Evolutionary conservation across 1,139 yeast species (phyloP), one percentile per base, ranked within the genome.

Genomic region (Kluyveromyces marxianus): DNA sequence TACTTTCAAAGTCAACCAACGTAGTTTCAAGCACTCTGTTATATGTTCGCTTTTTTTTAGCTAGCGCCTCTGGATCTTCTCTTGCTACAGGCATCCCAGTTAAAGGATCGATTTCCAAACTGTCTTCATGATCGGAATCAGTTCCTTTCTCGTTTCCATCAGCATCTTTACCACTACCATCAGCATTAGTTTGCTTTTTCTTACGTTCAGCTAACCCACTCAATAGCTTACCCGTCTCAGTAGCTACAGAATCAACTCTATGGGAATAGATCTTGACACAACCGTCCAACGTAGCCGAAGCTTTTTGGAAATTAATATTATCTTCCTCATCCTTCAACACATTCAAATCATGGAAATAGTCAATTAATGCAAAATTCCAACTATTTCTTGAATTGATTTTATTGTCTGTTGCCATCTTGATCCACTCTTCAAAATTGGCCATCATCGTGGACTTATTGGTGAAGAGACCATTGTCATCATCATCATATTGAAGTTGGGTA

Each of bases 351-450:
- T 64, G 57, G 41, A 84, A 90, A 63, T 83, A 90, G 60, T 89
- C 97, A 57, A 90, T 90, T 60, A 90, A 72, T 0, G 90, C 95
- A 59, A 86, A 81, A 55, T 85, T 84, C 96, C 95, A 85, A 50
- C 70, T 75, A 57, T 83, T 82, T 44, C 76, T 73, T 1, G 80
- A 68, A 41, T 82, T 82, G 61, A 83, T 80, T 60, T 83, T 83
- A 63, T 88, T 89, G 61, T 86, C 95, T 1, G 95, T 85, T n/a
- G 94, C 88, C 67, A 85, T 72, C 61, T 81, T 84, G 72, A 88
- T 85, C 89, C 95, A 85, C 66, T 86, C 92, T 60, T 89, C 96
- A 63, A 87, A 88, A 57, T 88, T 88, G 7, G 82, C 84, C 56
- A 76, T 70, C 64, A 71, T 68, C 7, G 67, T 66, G 29, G 70